phyloP scores from a whole-genome alignment of 495 filamentous ascomycete genomes.

The Trichoderma reesei region DNA sequence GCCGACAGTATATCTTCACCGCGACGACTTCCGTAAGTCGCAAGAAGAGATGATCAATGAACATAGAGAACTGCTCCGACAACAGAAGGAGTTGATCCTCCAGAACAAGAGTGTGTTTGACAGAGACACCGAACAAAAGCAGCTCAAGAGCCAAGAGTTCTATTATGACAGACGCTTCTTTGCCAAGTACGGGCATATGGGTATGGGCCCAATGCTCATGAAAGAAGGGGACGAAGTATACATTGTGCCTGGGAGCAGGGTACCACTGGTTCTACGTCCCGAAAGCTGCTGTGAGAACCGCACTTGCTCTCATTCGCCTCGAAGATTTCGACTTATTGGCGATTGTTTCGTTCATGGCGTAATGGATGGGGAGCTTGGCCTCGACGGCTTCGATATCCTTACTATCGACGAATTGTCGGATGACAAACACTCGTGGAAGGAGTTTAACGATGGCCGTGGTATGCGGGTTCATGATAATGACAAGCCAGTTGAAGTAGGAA shows the following conservation, averaged over 20 bases:
- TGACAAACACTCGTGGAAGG: background rate
- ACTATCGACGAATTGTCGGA: no score
- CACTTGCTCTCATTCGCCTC: background rate
- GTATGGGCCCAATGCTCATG: background rate
- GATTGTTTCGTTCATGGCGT: background rate
- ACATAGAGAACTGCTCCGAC: no score
- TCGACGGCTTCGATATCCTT: no score
- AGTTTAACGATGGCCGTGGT: background rate
- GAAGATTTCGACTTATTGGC: background rate
- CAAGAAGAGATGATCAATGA: no score
- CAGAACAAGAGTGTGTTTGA: no score
- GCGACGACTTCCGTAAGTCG: no score
- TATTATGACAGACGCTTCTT: background rate
- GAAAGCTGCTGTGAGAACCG: background rate
- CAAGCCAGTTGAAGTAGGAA: background rate
- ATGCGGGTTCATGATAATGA: background rate
- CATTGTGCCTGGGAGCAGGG: background rate
- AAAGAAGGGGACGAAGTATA: background rate
- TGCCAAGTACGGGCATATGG: background rate
- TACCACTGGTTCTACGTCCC: background rate
- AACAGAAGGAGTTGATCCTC: no score
- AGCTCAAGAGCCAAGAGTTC: background rate
- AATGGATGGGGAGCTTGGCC: background rate
- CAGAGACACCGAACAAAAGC: no score
- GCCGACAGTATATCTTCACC: no score